These are phyloP conservation scores for Microbotryum saponariae DNA, from an alignment of 1,284 basidiomycete genomes.

Conservation along the genomic window DNA sequence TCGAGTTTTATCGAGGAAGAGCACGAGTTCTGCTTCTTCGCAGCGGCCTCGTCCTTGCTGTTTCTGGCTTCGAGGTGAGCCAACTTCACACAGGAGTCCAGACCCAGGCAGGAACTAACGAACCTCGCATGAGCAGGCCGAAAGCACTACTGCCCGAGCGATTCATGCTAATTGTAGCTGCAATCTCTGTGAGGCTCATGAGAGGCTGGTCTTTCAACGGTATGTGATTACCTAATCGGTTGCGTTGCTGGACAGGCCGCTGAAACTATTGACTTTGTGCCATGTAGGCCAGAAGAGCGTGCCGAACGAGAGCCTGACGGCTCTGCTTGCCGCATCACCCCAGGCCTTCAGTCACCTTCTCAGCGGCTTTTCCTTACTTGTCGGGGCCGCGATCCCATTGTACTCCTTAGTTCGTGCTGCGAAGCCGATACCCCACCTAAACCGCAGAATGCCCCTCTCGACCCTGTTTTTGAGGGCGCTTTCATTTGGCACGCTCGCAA, in stretches of 20 bases:
- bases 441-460: neutral
- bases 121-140: neutral
- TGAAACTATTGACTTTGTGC: neutral
- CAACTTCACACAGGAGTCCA: too few species aligned
- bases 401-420: neutral
- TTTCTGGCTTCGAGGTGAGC: neutral
- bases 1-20: slow-evolving; percentile 35
- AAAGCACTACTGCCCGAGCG: neutral
- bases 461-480: slow-evolving; percentile 4
- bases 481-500: slow-evolving; percentile 11
- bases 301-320: slow-evolving; percentile 11
- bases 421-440: too few species aligned
- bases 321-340: neutral
- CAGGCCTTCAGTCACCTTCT: neutral
- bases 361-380: neutral
- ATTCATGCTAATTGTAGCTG: neutral
- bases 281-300: slow-evolving; percentile 22
- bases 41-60: slow-evolving; percentile 5
- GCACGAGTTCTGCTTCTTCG: slow-evolving; percentile 32
- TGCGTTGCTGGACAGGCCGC: too few species aligned
- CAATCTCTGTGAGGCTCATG: slow-evolving; percentile 16
- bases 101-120: too few species aligned
- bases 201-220: slow-evolving; percentile 31
- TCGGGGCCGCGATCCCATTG: neutral
- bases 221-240: neutral